phyloP scores from a whole-genome alignment of 2,329 filamentous ascomycete genomes.

The Fusarium dimerum region DNA sequence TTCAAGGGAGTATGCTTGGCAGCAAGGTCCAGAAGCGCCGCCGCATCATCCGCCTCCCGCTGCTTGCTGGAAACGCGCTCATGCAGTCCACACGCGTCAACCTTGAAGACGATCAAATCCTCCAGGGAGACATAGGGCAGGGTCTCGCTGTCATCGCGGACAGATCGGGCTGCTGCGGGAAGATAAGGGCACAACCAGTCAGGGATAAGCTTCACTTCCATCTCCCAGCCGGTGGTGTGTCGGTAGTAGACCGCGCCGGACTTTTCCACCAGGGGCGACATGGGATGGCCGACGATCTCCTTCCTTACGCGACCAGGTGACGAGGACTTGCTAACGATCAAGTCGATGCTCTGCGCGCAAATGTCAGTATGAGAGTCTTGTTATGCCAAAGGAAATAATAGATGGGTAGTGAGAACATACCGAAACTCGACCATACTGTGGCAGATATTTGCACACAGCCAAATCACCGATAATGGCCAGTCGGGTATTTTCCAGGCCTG shows the following conservation, averaged over 20 bases:
- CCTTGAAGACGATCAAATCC: constrained; percentile 31
- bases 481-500: constrained; percentile 30
- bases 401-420: constrained; percentile 11
- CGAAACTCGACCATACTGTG: constrained; percentile 13
- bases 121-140: constrained; percentile 31
- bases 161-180: constrained; percentile 24
- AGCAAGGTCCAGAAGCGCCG: constrained; percentile 28
- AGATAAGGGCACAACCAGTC: constrained; percentile 34
- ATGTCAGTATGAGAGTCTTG: neutral
- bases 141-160: constrained; percentile 20
- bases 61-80: constrained; percentile 28
- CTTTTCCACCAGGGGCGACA: constrained; percentile 29
- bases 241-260: constrained; percentile 27
- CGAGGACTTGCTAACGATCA: constrained; percentile 32
- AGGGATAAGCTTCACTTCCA: constrained; percentile 32
- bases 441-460: constrained; percentile 29
- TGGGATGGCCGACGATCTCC: constrained; percentile 31
- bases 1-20: constrained; percentile 27
- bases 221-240: constrained; percentile 28
- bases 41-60: constrained; percentile 27
- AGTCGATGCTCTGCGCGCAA: constrained; percentile 27
- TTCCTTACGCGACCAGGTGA: constrained; percentile 31
- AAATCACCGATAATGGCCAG: constrained; percentile 30
- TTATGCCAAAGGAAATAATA: neutral
- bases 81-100: constrained; percentile 30